Base-by-base conservation (phyloP, 148 eudicot species). In the Diospyros kaki region DNA sequence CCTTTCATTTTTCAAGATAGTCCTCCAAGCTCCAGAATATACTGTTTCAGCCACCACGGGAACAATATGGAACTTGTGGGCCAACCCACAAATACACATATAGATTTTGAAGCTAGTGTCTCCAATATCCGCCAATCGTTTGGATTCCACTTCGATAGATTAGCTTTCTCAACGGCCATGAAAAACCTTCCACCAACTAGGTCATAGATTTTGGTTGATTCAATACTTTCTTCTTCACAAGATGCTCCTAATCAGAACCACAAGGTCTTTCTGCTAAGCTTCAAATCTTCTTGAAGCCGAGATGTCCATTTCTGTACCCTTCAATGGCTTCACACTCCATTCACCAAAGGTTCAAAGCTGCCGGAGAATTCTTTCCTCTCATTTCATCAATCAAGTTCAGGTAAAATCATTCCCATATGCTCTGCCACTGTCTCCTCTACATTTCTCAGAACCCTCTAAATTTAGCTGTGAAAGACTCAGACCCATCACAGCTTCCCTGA, bases 231-330 rank as follows among this genome's bases (percentile, higher is more conserved):
- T 43, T 17, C 54, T 63, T 58, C 54, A 15, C 60, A 64, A 55
- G 41, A 77, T 73, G 72, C 55, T 40, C 65, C 67, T 66, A 59
- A 10, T 39, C 73, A 76, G 8, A 13, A 8, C 73, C 70, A 73
- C 13, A 77, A 65, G 15, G 66, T 38, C 71, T 39, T 44, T 74
- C 48, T 46, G 39, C 59, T 43, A 41, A 64, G 8, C 52, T 5
- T 66, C 28, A 69, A 54, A 4, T 66, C 56, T 66, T 67, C 78
- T 61, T 77, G 43, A 73, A 58, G 60, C 28, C 38, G 52, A 69
- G 63, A 89, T 89, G 93, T 86, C 90, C 42, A 80, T 77, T 74
- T 84, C 81, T 69, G 55, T 66, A 40, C 65, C 79, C 60, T 86
- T 80, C 66, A 69, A 76, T 56, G 72, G 80, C 17, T 80, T 79